Evolutionary conservation across 352 stramenopile genomes (phyloP).

Genomic region (Globisporangium heterothallicum): DNA sequence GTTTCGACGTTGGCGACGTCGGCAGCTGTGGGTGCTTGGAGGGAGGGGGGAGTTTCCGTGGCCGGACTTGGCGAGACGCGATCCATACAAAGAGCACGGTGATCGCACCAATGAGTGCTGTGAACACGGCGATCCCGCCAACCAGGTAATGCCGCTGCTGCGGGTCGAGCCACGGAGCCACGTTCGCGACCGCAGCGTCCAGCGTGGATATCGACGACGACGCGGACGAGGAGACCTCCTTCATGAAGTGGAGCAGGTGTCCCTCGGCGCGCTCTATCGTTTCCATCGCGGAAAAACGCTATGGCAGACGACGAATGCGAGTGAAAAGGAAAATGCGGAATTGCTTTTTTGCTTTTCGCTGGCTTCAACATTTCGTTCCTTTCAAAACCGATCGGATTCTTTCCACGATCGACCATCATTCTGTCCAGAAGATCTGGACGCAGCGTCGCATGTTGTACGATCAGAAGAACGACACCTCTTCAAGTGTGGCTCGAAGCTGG

Average conservation of each 20-base stretch:
- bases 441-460: too few species aligned
- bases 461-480: too few species aligned
- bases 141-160: constrained; percentile 42
- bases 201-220: constrained; percentile 3
- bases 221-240: constrained; percentile 7
- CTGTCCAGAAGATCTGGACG: too few species aligned
- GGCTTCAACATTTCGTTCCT: constrained; percentile 8
- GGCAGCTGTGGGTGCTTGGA: constrained; percentile 26
- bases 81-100: constrained; percentile 75
- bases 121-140: constrained; percentile 35
- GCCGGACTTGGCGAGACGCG: constrained; percentile 69
- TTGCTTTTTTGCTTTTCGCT: too few species aligned
- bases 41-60: constrained; percentile 34
- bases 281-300: too few species aligned
- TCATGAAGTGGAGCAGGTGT: not conserved
- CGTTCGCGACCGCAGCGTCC: constrained; percentile 8
- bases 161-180: constrained; percentile 12
- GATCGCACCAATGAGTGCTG: constrained; percentile 36
- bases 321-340: constrained; percentile 6
- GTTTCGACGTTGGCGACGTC: constrained; percentile 69
- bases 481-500: too few species aligned
- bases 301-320: not conserved
- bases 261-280: constrained; percentile 3
- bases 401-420: constrained; percentile 5
- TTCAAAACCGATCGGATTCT: constrained; percentile 3